Percentiles rank a stretch among this genome's conserved stretches.
Evolutionary conservation across 352 stramenopile genomes (phyloP).

Genomic region (Phytophthora ramorum): DNA sequence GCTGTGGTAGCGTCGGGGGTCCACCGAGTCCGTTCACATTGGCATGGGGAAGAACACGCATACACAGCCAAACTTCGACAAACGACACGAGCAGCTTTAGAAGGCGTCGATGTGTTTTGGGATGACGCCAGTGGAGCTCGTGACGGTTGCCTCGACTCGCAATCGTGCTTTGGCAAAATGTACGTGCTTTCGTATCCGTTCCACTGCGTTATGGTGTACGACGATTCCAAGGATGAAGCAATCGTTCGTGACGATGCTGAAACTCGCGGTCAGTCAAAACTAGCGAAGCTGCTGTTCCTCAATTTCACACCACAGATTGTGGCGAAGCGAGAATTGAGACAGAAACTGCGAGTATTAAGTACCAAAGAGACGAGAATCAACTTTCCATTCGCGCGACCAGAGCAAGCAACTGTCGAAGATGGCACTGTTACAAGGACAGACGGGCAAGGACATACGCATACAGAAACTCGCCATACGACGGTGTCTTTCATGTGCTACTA

Average conservation of each 20-base stretch:
- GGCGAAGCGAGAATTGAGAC: slow-evolving; percentile 31
- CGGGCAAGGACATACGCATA: slow-evolving; percentile 32
- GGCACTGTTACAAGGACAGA: slow-evolving; percentile 32
- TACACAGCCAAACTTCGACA: slow-evolving; percentile 42
- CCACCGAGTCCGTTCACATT: slow-evolving; percentile 46
- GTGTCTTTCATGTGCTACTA: slow-evolving; percentile 51
- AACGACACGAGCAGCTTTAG: slow-evolving; percentile 31
- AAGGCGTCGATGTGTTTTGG: slow-evolving; percentile 61
- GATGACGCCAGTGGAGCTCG: slow-evolving; percentile 34
- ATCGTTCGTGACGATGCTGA: slow-evolving; percentile 45
- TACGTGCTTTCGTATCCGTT: slow-evolving; percentile 59
- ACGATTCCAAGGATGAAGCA: slow-evolving; percentile 52
- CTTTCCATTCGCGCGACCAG: slow-evolving; percentile 43
- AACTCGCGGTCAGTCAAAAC: slow-evolving; percentile 1
- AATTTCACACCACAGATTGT: slow-evolving; percentile 46
- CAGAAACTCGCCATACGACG: slow-evolving; percentile 30
- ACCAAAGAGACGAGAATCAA: slow-evolving; percentile 17
- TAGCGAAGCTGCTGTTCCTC: slow-evolving; percentile 34
- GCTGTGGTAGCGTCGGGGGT: slow-evolving; percentile 41
- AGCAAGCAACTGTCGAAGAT: slow-evolving; percentile 47
- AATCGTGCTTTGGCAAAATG: slow-evolving; percentile 59
- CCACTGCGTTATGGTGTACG: slow-evolving; percentile 56
- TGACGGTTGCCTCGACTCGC: slow-evolving; percentile 46
- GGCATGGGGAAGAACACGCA: slow-evolving; percentile 33
- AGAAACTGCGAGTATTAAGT: slow-evolving; percentile 48